A percentile compares a stretch with the other conserved stretches of the same genome.
These are phyloP conservation scores for Rhizodiscina lignyota DNA, from an alignment of 495 filamentous ascomycete genomes.

Conservation along the genomic window DNA sequence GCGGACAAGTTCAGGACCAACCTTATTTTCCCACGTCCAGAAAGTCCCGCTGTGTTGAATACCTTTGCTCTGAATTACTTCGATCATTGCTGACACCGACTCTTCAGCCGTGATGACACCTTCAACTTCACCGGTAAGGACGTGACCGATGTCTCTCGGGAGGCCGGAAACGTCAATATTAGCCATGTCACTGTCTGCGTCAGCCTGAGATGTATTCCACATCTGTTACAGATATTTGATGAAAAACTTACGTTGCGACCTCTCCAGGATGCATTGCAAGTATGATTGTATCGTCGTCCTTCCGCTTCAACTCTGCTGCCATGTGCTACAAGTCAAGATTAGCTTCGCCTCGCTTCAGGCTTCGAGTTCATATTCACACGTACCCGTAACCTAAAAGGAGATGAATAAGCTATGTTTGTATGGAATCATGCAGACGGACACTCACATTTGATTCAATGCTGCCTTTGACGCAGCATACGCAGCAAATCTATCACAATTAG, in stretches of 20 bases:
- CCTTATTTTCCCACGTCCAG: conserved; percentile 37
- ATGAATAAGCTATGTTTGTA: too few relatives aligned
- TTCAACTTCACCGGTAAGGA: conserved; percentile 34
- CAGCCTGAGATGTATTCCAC: not conserved
- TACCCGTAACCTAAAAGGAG: too few relatives aligned
- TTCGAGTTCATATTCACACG: too few relatives aligned
- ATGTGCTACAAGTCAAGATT: conserved; percentile 32
- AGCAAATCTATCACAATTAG: conserved; percentile 23
- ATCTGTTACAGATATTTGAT: not conserved
- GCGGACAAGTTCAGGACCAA: too few relatives aligned
- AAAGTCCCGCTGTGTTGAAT: conserved; percentile 33
- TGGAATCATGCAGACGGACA: not conserved
- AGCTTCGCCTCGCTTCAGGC: too few relatives aligned
- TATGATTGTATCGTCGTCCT: conserved; percentile 28
- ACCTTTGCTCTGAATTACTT: conserved; percentile 31
- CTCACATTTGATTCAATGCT: conserved; percentile 35
- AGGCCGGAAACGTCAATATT: conserved; percentile 26
- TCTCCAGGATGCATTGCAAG: conserved; percentile 41
- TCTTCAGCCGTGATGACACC: conserved; percentile 32
- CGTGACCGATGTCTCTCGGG: too few relatives aligned
- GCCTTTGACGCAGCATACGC: conserved; percentile 41
- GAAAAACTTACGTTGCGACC: conserved; percentile 33
- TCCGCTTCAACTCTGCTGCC: conserved; percentile 33
- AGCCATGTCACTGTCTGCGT: conserved; percentile 22
- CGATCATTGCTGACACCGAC: conserved; percentile 32